A percentile compares a stretch with the other conserved stretches of the same genome.
Evolutionary conservation across 2,329 filamentous ascomycete genomes (phyloP).

Genomic region (Fusarium sp.): DNA sequence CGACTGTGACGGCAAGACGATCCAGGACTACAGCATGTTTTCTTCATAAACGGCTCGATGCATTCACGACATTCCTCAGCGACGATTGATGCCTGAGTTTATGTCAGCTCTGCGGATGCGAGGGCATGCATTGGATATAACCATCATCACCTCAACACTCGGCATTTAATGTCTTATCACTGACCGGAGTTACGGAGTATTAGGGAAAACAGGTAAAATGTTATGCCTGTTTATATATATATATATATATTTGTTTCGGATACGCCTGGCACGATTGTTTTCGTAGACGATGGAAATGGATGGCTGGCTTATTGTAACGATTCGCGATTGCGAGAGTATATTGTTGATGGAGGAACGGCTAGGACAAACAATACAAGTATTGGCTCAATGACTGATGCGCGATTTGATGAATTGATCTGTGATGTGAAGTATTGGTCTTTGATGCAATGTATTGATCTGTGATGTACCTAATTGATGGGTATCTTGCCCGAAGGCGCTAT

Average conservation of each 20-base stretch:
- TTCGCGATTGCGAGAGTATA: constrained; percentile 23
- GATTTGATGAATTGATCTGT: background rate
- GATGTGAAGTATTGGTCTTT: background rate
- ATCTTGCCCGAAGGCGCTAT: background rate
- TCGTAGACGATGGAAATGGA: constrained; percentile 10
- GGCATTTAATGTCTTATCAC: constrained; percentile 27
- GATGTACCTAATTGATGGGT: background rate
- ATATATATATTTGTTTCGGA: constrained; percentile 8
- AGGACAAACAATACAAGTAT: constrained; percentile 13
- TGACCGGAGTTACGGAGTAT: constrained; percentile 28
- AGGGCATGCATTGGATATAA: constrained; percentile 28
- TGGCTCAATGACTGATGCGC: background rate
- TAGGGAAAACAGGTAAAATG: constrained; percentile 33
- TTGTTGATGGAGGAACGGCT: constrained; percentile 30
- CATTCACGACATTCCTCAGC: background rate
- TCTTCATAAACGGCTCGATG: constrained; percentile 15
- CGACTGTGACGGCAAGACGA: constrained; percentile 82
- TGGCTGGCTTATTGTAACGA: constrained; percentile 14
- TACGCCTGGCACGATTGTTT: constrained; percentile 12
- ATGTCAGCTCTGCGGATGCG: constrained; percentile 9
- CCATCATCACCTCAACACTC: constrained; percentile 12
- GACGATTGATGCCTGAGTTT: constrained; percentile 7
- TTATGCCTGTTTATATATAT: constrained; percentile 16
- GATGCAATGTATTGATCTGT: background rate
- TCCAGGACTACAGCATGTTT: constrained; percentile 47